Evolutionary conservation across 2,329 filamentous ascomycete genomes (phyloP), one percentile per base, ranked within the genome.

Genomic region (Aureobasidium sp.): DNA sequence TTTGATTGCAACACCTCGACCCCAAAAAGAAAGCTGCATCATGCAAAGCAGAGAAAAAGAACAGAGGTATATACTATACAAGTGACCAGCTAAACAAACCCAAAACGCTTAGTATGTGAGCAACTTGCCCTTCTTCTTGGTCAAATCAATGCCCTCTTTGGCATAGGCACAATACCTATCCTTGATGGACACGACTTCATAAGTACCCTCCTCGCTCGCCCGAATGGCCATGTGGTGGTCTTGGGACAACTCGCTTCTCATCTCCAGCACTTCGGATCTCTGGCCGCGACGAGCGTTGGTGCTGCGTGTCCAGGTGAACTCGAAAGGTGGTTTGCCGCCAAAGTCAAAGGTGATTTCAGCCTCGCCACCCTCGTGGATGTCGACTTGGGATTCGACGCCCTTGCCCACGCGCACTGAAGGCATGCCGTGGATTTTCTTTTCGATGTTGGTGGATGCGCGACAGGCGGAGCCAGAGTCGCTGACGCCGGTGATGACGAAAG

Each of bases 121-220:
- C 49, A 70, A 70, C 65, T 73, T 71, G 61, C 65, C 64, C 57
- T 60, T 63, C 47, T 66, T 65, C 58, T 66, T 68, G 8, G 68
- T 62, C 7, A 68, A 69, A 60, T 79, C 74, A 40, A 79, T 74
- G 65, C 84, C 81, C 69, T 86, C 82, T 63, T 86, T 93, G 47
- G 89, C 89, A 74, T 95, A 96, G 27, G 90, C 86, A 72, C 94
- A 99, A 76, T 84, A 95, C 69, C 85, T 85, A 74, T 99, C 94
- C 79, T 95, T 95, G 74, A 99, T 96, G 11, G 90, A 87, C 31
- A 97, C 89, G 19, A 99, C 93, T 76, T 99, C 94, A 71, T 99
- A 99, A 66, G 91, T 96, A 53, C 94, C 94, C 79, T 97, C 94
- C 70, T 96, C 89, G 67, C 87, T 91, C 27, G 92, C 91, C 67